phyloP scores from a whole-genome alignment of 805 yeast species.

The Candida broadrunensis region DNA sequence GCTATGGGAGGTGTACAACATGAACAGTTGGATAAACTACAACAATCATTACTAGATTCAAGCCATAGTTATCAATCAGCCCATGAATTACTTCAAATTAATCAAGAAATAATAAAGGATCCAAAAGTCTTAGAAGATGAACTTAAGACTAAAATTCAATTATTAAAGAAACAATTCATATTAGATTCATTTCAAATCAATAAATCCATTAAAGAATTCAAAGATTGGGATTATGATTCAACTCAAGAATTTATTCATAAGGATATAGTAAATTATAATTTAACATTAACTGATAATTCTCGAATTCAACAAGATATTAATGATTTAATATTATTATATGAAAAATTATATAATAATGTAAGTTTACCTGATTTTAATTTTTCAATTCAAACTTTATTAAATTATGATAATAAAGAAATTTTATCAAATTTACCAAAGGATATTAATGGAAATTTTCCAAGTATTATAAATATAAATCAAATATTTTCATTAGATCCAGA shows the following conservation, averaged over 20 bases:
- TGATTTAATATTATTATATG: slow-evolving; percentile 18
- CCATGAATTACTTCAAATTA: slow-evolving; percentile 6
- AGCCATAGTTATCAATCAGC: slow-evolving; percentile 12
- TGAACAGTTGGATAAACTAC: not conserved
- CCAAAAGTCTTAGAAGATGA: slow-evolving; percentile 2
- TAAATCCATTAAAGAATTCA: slow-evolving; percentile 26
- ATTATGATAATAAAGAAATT: slow-evolving; percentile 19
- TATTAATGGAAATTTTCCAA: slow-evolving; percentile 10
- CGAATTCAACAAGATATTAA: slow-evolving; percentile 23
- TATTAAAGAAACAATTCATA: slow-evolving; percentile 15
- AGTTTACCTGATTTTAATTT: slow-evolving; percentile 25
- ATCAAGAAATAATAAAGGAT: slow-evolving; percentile 3
- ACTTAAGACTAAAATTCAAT: slow-evolving; percentile 1
- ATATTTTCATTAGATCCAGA: slow-evolving; percentile 27
- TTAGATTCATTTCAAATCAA: slow-evolving; percentile 35
- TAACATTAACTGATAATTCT: slow-evolving; percentile 24
- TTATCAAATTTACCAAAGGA: slow-evolving; percentile 12
- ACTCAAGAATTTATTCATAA: slow-evolving; percentile 16
- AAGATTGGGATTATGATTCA: slow-evolving; percentile 23
- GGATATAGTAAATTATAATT: slow-evolving; percentile 28
- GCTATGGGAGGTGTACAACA: no score
- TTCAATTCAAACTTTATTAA: slow-evolving; percentile 24
- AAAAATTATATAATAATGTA: slow-evolving; percentile 17
- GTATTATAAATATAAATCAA: slow-evolving; percentile 9
- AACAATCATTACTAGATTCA: slow-evolving; percentile 3